A percentile compares a stretch with the other conserved stretches of the same genome.
phyloP scores from a whole-genome alignment of 2,329 filamentous ascomycete species.

The Ascochyta rabiei region DNA sequence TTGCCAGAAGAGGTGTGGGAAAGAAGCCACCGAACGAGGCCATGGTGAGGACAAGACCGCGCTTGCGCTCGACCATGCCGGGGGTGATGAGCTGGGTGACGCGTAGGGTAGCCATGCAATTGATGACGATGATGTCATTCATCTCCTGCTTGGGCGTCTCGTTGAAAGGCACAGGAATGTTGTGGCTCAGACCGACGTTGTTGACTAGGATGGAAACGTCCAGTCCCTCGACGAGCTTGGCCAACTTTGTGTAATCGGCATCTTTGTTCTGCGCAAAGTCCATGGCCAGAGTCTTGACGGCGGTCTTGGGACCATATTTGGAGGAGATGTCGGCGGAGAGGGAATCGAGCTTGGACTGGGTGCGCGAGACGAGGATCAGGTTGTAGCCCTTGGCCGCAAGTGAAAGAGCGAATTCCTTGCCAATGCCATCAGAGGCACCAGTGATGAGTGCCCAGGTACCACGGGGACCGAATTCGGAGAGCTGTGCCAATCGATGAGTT shows the following conservation, averaged over 20 bases:
- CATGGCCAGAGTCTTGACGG: conserved; percentile 85
- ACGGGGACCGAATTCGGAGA: conserved; percentile 87
- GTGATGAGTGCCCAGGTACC: conserved; percentile 95
- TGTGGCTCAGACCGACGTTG: conserved; percentile 95
- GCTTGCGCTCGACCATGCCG: conserved; percentile 81
- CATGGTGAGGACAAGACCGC: conserved; percentile 93
- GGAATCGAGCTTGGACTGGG: conserved; percentile 84
- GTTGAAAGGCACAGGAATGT: conserved; percentile 87
- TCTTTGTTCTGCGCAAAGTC: conserved; percentile 85
- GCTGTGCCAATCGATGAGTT: conserved; percentile 50
- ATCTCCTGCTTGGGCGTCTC: conserved; percentile 81
- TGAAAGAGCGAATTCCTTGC: conserved; percentile 93
- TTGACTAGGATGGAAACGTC: conserved; percentile 91
- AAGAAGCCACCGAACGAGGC: conserved; percentile 93
- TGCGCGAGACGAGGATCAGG: conserved; percentile 91
- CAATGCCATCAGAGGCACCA: conserved; percentile 93
- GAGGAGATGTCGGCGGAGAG: conserved; percentile 76
- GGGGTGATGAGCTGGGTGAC: conserved; percentile 86
- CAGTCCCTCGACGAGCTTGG: conserved; percentile 70
- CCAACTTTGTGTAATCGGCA: conserved; percentile 77
- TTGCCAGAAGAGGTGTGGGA: conserved; percentile 89
- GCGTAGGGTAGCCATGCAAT: conserved; percentile 88
- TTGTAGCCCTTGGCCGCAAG: conserved; percentile 93
- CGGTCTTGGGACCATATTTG: conserved; percentile 67
- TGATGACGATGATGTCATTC: conserved; percentile 90